Evolutionary conservation across 257 asterid genomes (phyloP), one percentile per base, ranked within the genome.

Genomic region (Solanum chilense): DNA sequence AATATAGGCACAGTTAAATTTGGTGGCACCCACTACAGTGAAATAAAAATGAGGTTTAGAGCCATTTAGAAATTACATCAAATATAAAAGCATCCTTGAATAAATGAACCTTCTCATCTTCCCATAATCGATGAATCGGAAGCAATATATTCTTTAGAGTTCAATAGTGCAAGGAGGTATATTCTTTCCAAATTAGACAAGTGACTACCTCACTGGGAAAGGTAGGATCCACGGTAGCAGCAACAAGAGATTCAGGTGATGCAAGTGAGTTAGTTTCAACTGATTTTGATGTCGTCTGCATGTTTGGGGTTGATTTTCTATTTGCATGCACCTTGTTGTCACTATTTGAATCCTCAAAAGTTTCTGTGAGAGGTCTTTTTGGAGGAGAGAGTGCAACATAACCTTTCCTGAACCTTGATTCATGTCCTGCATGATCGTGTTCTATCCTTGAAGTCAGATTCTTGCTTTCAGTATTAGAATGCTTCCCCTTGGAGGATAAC

Each of bases 1-100:
- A 97, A 87, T 85, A 97, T 90, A 29, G 98, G 98, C 84, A 91
- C 92, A 64, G 96, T 94, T 83, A 95, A 90, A 90, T 90, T 95
- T 87, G 99, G 98, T 9, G 99, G 97, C 87, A 95, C 93, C 98
- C 98, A 97, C 99, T 97, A 97, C 87, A 70, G 66, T 66, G 86
- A 33, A 89, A 76, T 25, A 76, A 42, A 76, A 39, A 76, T 23
- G 60, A 76, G 83, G 13, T n/a, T 76, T 42, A 76, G 83, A 76
- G 83, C 23, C 35, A 42, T 41, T 76, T 41, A 76, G 83, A 42
- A 76, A 42, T n/a, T 76, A 41, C 47, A 41, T 42, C 83, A 42
- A 76, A 42, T n/a, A 41, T 76, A 41, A 76, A n/a, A 76, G 83
- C 37, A 76, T 76, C 23, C 83, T 42, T n/a, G 21, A 76, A 42